Percentiles rank a stretch among this genome's conserved stretches.
These are phyloP conservation scores for Geosiphon pyriformis DNA, from an alignment of 192 early-diverging fungal genomes.

Conservation along the genomic window DNA sequence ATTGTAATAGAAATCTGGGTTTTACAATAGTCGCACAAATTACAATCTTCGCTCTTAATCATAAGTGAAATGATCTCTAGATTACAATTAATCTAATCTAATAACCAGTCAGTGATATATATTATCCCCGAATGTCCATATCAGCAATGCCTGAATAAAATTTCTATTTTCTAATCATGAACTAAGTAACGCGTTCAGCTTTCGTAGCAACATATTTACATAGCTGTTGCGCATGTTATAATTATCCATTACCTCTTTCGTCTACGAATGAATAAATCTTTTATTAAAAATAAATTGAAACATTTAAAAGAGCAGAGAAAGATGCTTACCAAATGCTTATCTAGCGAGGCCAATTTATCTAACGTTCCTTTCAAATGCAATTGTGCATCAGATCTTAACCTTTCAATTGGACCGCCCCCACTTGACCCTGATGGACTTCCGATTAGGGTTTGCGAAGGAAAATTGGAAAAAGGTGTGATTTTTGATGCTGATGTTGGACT, in stretches of 20 bases:
- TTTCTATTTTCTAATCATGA: too few relatives aligned
- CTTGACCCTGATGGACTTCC: neutral
- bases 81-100: too few relatives aligned
- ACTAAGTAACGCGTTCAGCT: neutral
- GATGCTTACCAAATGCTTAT: conserved; percentile 4
- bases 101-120: too few relatives aligned
- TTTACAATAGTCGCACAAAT: too few relatives aligned
- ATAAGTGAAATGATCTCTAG: too few relatives aligned
- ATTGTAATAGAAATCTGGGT: too few relatives aligned
- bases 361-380: conserved; percentile 4
- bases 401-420: neutral
- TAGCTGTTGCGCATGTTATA: neutral
- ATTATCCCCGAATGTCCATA: too few relatives aligned
- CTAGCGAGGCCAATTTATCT: conserved; percentile 1
- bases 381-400: neutral
- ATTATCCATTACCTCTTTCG: neutral
- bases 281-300: neutral
- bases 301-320: neutral
- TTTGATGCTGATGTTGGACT: neutral
- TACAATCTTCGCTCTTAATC: too few relatives aligned
- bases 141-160: too few relatives aligned
- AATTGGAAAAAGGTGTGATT: neutral
- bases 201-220: conserved; percentile 17
- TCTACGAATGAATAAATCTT: neutral
- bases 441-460: neutral